Evolutionary conservation across 1,284 basidiomycete genomes (phyloP), one percentile per base, ranked within the genome.

Genomic region (Singerocomus inundabilis): DNA sequence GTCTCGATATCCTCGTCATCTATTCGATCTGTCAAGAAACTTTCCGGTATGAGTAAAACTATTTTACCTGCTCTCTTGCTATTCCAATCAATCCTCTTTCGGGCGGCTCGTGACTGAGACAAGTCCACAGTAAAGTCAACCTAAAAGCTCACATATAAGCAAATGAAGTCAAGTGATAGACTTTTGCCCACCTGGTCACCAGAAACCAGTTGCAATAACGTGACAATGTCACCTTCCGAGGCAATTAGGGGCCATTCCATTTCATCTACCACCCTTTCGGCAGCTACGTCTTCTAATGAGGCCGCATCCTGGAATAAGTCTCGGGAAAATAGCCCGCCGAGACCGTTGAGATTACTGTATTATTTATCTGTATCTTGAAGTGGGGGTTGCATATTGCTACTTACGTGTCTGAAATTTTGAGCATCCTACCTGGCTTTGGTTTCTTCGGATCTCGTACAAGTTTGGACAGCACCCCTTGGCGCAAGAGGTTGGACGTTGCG

Each of bases 1-100:
- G 82, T 84, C 66, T 91, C 88, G 47, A 91, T 83, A 55, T 91
- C 79, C 64, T 89, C 84, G 59, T 91, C 88, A 59, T 88, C 89
- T 91, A 53, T n/a, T 35, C 32, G 38, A 15, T 45, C 45, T 43
- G 40, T 49, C n/a, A 49, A 38, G 25, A 35, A 26, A 26, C 13
- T 6, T 46, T 44, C 28, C 38, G 31, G 40, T 40, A 44, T 13
- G 31, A 45, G 28, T 38, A 21, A 48, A 44, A 38, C 32, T 18
- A 32, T 68, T 74, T 55, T 49, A 84, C 89, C 86, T 57, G 88
- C 85, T 74, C 86, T 90, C 73, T 90, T 90, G 68, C 89, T 91
- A 57, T 91, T 88, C 82, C 86, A 87, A 61, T 91, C 85, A 28
- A 91, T 70, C 12, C 64, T 69, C 12, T 70, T 59, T 9, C 85